phyloP scores from a whole-genome alignment of 208 protist genomes.

The Trypanosoma congolense region DNA sequence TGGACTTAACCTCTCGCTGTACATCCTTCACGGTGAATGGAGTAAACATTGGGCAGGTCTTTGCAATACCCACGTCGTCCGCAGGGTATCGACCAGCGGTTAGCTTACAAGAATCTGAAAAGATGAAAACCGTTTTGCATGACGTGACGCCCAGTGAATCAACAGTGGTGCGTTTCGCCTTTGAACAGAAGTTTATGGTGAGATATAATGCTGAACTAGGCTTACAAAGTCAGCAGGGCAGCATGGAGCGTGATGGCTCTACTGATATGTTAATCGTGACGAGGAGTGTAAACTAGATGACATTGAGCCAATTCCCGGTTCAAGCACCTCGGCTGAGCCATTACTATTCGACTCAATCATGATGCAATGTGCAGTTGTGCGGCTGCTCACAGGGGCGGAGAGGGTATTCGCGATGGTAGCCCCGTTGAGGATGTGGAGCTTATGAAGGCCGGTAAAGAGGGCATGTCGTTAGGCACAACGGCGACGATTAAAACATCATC shows the following conservation, averaged over 20 bases:
- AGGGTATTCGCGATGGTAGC: neutral
- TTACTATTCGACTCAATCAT: constrained; percentile 24
- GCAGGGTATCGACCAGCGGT: constrained; percentile 24
- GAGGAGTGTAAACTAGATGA: neutral
- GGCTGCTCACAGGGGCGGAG: constrained; percentile 18
- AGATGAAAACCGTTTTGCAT: constrained; percentile 10
- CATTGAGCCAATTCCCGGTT: constrained; percentile 11
- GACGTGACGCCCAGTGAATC: constrained; percentile 9
- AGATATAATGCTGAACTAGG: too few relatives aligned
- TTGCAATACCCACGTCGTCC: constrained; percentile 18
- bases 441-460: constrained; percentile 1
- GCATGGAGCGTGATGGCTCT: too few relatives aligned
- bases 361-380: constrained; percentile 16
- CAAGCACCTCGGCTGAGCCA: neutral
- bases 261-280: too few relatives aligned
- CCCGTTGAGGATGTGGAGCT: constrained; percentile 5
- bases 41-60: constrained; percentile 19
- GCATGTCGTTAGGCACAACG: constrained; percentile 9
- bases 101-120: constrained; percentile 17
- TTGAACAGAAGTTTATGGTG: too few relatives aligned
- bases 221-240: too few relatives aligned
- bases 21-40: constrained; percentile 41
- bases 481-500: constrained; percentile 4
- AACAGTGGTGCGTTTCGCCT: constrained; percentile 29
- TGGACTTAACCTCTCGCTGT: constrained; percentile 4